These are phyloP conservation scores for Naganishia antarctica DNA, from an alignment of 768 basidiomycete species.

Conservation along the genomic window DNA sequence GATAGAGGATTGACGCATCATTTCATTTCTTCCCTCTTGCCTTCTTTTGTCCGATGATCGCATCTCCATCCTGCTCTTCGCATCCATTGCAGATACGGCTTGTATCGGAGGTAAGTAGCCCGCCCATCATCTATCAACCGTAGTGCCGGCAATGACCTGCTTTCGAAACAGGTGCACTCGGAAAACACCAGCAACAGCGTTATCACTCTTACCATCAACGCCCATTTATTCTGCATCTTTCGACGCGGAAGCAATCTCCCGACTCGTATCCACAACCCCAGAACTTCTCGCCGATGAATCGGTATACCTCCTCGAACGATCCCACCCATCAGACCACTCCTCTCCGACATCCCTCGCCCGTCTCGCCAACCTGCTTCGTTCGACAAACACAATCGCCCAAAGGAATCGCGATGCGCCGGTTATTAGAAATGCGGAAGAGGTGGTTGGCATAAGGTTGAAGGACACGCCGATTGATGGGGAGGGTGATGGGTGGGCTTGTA, in stretches of 20 bases:
- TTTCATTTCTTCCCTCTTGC: not conserved
- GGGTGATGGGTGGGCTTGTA: constrained; percentile 40
- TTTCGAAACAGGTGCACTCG: constrained; percentile 45
- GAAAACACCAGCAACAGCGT: constrained; percentile 32
- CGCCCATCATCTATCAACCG: no score
- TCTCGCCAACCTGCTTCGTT: not conserved
- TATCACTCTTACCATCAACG: not conserved
- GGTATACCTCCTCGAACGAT: constrained; percentile 17
- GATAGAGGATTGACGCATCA: not conserved
- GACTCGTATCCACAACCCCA: not conserved
- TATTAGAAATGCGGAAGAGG: no score
- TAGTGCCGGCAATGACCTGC: no score
- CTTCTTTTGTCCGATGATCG: not conserved
- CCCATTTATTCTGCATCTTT: not conserved
- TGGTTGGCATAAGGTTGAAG: no score
- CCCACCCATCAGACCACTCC: constrained; percentile 1
- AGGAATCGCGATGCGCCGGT: no score
- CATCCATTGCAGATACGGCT: constrained; percentile 34
- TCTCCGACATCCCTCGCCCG: constrained; percentile 4
- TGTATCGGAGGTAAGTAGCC: constrained; percentile 41
- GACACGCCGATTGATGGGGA: constrained; percentile 29
- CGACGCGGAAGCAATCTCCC: not conserved
- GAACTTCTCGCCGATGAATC: not conserved
- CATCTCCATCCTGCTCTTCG: not conserved
- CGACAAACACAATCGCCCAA: no score